Conservation (phyloP, 2,329 filamentous ascomycete species). For the Metarhizium robertsii region DNA sequence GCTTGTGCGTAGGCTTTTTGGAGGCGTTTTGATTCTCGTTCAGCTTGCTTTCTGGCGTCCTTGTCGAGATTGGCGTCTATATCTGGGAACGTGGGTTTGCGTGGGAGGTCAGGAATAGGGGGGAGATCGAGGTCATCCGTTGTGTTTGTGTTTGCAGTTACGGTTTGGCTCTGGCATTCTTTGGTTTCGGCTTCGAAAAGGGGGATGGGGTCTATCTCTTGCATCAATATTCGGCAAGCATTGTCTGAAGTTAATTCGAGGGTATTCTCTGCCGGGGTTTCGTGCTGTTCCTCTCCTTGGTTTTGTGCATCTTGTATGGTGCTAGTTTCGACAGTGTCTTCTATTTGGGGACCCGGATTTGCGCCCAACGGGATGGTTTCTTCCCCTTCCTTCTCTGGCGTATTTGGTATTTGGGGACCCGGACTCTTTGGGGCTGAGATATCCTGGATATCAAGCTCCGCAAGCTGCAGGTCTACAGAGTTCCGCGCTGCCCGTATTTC, state of each 20-base stretch:
- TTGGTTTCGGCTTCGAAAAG: slow-evolving; percentile 11
- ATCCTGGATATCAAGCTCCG: background rate
- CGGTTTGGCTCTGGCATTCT: background rate
- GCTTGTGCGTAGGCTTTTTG: slow-evolving; percentile 58
- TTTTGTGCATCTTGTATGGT: background rate
- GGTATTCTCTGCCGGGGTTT: background rate
- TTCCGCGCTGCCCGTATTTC: background rate
- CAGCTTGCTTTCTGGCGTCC: slow-evolving; percentile 55
- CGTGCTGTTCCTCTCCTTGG: background rate
- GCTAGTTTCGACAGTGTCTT: background rate
- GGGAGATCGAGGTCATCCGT: slow-evolving; percentile 22
- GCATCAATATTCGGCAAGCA: slow-evolving; percentile 18
- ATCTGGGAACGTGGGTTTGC: slow-evolving; percentile 37
- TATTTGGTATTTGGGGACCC: slow-evolving; percentile 7
- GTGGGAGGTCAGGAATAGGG: slow-evolving; percentile 39
- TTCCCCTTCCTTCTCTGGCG: slow-evolving; percentile 1
- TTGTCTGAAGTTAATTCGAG: background rate
- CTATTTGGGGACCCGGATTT: background rate
- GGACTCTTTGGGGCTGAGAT: background rate
- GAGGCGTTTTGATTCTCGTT: slow-evolving; percentile 55
- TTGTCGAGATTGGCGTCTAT: slow-evolving; percentile 52
- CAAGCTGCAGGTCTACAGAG: background rate
- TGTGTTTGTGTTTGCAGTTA: background rate
- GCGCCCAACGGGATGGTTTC: background rate
- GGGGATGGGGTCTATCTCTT: slow-evolving; percentile 30